Conservation (phyloP, 805 yeast species). For the Priceomyces fermenticarens region DNA sequence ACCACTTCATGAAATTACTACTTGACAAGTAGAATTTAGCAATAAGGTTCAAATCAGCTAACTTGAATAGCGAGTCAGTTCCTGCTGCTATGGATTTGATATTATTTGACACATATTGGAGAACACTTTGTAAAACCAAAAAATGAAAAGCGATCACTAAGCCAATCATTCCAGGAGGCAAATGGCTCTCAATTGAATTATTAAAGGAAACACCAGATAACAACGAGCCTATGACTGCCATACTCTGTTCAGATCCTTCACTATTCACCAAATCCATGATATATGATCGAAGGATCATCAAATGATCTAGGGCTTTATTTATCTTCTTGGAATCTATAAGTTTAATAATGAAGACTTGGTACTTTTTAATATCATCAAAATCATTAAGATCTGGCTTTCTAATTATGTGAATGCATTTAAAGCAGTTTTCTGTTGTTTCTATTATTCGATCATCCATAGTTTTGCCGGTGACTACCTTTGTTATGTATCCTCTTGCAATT, state of each 20-base stretch:
- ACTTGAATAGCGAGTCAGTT: conserved; percentile 9
- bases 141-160: conserved; percentile 26
- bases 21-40: conserved; percentile 15
- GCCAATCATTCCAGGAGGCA: conserved; percentile 6
- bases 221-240: neutral
- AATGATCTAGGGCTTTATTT: conserved; percentile 13
- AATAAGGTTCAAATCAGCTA: conserved; percentile 10
- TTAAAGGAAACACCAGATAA: conserved; percentile 10
- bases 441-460: conserved; percentile 1
- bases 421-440: conserved; percentile 11
- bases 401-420: conserved; percentile 16
- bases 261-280: neutral
- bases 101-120: conserved; percentile 20
- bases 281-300: conserved; percentile 1
- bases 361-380: conserved; percentile 16
- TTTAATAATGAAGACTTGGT: conserved; percentile 25
- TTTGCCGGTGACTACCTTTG: conserved; percentile 1
- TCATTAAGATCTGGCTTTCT: conserved; percentile 6
- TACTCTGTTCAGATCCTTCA: neutral
- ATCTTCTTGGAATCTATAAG: conserved; percentile 16
- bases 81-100: conserved; percentile 8
- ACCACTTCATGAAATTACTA: conserved; percentile 22
- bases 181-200: conserved; percentile 2
- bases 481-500: conserved; percentile 6
- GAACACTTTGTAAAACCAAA: conserved; percentile 21